Percentiles rank a stretch among this genome's conserved stretches.
Conservation (phyloP, 192 early-diverging fungal genomes). For the Backusella macrospora region DNA sequence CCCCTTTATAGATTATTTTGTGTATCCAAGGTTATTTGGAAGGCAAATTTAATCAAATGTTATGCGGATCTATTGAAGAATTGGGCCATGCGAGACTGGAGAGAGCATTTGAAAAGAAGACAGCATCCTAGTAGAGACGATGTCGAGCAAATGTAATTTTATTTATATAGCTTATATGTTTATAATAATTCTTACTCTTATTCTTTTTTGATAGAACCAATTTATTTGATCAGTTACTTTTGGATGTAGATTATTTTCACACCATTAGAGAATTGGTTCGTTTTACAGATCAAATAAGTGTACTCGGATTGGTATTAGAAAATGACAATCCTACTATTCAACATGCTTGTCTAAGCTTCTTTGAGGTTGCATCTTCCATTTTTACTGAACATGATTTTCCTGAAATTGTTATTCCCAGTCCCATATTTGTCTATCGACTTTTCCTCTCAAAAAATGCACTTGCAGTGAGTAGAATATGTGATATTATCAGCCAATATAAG, state of each 20-base stretch:
- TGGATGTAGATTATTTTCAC: not conserved
- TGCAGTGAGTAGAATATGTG: not conserved
- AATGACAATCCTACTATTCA: not conserved
- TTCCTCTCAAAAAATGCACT: not conserved
- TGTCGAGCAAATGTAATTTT: not conserved
- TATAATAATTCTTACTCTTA: not conserved
- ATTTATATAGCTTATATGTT: not conserved
- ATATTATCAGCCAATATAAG: not conserved
- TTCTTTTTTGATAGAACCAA: not conserved
- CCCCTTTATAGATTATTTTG: not conserved
- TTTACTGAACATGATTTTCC: not conserved
- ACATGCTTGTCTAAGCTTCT: not conserved
- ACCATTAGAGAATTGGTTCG: not conserved
- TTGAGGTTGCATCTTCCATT: not conserved
- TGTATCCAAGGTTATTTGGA: not conserved
- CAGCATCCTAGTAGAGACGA: not conserved
- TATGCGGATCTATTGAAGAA: not conserved
- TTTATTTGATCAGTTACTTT: not conserved
- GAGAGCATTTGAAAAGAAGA: too few species aligned
- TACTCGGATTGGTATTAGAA: not conserved
- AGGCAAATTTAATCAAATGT: not conserved
- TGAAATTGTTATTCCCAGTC: not conserved
- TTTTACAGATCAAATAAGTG: not conserved
- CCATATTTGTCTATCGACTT: not conserved
- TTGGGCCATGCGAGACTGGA: not conserved